Evolutionary conservation across 371 early-diverging fungal species (phyloP), one percentile per base, ranked within the genome.

Genomic region (Dinochytrium kinnereticum): DNA sequence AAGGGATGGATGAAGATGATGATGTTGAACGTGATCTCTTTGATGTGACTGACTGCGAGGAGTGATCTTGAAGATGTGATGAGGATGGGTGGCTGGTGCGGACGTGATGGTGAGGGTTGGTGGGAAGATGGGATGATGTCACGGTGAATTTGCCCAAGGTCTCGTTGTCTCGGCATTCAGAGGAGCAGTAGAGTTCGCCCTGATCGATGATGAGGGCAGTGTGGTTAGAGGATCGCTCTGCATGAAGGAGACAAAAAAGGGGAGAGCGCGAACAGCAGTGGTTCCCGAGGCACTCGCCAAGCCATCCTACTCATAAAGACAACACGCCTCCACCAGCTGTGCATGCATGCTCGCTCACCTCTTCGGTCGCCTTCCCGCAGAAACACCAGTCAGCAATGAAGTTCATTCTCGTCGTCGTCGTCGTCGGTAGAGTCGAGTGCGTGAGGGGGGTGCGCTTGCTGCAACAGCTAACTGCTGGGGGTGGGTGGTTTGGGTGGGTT

Each of bases 181-280:
- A 53, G n/a, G 55, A 53, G 24, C 55, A 53, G 55, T 53, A 53
- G 49, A 53, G 55, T 21, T 53, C 55, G 26, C 55, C 55, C 55
- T 53, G 55, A 53, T 53, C 17, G 55, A 5, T 26, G 24, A 24
- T 24, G 24, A 15, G 10, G 55, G 55, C 7, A n/a, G 13, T 53
- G 55, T 53, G 55, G 26, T 44, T 10, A 26, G n/a, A 53, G 26
- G 5, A 26, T 26, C 24, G 55, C 13, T 44, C 19, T 44, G 26
- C 24, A 53, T n/a, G 5, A 21, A 21, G 55, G 26, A 53, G 26
- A 24, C 13, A 7, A 53, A 53, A 53, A 53, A 53, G 55, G 7
- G n/a, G 24, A 53, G 19, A 44, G 44, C 44, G 44, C 19, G 44
- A n/a, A n/a, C n/a, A n/a, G n/a, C n/a, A n/a, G n/a, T n/a, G n/a